Conservation (phyloP, 306 rosid genomes). For the Ceratonia siliqua region DNA sequence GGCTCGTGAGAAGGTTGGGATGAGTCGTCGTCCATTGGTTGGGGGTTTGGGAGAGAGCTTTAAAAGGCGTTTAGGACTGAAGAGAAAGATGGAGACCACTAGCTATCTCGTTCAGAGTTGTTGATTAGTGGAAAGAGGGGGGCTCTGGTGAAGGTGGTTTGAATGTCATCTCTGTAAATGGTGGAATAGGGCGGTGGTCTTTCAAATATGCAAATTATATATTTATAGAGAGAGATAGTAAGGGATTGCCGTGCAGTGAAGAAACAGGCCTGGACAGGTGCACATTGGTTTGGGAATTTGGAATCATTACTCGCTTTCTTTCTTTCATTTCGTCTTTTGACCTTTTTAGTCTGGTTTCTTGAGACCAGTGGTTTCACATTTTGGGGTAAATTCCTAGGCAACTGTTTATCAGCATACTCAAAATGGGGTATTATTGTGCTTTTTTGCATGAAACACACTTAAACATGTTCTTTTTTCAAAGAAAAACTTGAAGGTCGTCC, state of each 20-base stretch:
- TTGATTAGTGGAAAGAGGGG: slow-evolving; percentile 44
- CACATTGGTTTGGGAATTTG: slow-evolving; percentile 55
- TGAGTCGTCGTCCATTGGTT: slow-evolving; percentile 54
- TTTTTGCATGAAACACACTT: no score
- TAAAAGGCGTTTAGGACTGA: slow-evolving; percentile 20
- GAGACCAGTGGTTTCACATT: neutral
- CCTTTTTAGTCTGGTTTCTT: slow-evolving; percentile 10
- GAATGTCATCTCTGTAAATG: slow-evolving; percentile 60
- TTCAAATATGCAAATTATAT: slow-evolving; percentile 4
- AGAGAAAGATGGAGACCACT: slow-evolving; percentile 38
- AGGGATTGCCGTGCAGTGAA: slow-evolving; percentile 47
- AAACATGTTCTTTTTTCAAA: no score
- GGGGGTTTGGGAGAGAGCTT: slow-evolving; percentile 18
- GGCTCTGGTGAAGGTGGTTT: slow-evolving; percentile 28
- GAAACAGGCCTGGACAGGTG: slow-evolving; percentile 34
- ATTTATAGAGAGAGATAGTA: slow-evolving; percentile 18
- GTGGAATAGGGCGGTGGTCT: slow-evolving; percentile 83
- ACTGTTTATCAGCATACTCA: no score
- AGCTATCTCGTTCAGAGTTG: slow-evolving; percentile 75
- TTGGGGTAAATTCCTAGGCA: slow-evolving; percentile 1
- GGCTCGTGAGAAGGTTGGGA: slow-evolving; percentile 14
- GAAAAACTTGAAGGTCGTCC: no score
- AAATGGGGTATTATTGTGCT: no score
- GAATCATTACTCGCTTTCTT: slow-evolving; percentile 29
- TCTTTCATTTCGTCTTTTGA: neutral